These are phyloP conservation scores for Phyllosticta paracitricarpa DNA, from an alignment of 2,329 filamentous ascomycete genomes.

Conservation along the genomic window DNA sequence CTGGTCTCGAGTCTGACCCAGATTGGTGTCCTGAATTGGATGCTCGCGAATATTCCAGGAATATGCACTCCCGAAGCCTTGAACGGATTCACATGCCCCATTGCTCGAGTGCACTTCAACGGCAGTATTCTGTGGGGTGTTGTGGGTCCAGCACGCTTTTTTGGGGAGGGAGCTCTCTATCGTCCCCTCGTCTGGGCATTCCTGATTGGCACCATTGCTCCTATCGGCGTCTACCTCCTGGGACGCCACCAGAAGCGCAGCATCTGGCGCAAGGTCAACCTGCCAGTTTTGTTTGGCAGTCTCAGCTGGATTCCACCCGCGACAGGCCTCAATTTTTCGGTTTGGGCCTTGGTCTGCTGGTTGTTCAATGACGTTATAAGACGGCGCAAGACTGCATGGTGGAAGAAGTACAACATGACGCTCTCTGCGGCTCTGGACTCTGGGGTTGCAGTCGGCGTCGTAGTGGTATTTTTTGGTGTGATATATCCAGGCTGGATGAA, in stretches of 20 bases:
- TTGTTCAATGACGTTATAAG: constrained; percentile 72
- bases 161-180: constrained; percentile 66
- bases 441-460: constrained; percentile 69
- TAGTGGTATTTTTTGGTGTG: constrained; percentile 77
- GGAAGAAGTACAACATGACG: constrained; percentile 88
- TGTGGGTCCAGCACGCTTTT: constrained; percentile 73
- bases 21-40: constrained; percentile 81
- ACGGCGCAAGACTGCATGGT: constrained; percentile 63
- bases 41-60: constrained; percentile 66
- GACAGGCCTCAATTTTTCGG: constrained; percentile 71
- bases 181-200: constrained; percentile 73
- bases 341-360: constrained; percentile 79
- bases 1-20: constrained; percentile 70
- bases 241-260: constrained; percentile 46
- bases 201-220: constrained; percentile 62
- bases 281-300: constrained; percentile 74
- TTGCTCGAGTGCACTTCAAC: constrained; percentile 82
- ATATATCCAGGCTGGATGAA: constrained; percentile 70
- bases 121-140: constrained; percentile 85
- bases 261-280: constrained; percentile 65
- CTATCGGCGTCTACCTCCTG: constrained; percentile 65
- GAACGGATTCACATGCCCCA: constrained; percentile 80
- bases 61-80: constrained; percentile 73
- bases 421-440: constrained; percentile 75
- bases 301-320: constrained; percentile 82